Evolutionary conservation across 208 protist species (phyloP), one percentile per base, ranked within the genome.

Genomic region (Spongospora subterranea): DNA sequence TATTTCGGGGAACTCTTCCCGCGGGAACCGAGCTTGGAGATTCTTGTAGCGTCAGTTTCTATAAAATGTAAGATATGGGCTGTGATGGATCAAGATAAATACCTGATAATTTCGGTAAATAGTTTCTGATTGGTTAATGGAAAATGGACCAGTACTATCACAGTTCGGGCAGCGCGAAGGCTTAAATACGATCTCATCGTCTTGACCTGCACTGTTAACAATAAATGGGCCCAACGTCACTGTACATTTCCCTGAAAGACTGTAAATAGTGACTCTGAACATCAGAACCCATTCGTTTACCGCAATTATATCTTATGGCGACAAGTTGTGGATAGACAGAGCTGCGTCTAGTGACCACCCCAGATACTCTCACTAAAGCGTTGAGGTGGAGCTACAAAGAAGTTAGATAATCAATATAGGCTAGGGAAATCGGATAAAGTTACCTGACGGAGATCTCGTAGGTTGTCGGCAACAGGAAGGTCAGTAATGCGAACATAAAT

Each of bases 271-370:
- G 35, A 43, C n/a, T 35, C 35, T 39, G 17, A 43, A 35, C n/a
- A n/a, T 39, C 40, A n/a, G 71, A n/a, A 35, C 71, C 35, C 11
- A n/a, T 82, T 40, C 71, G 71, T 20, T 40, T 35, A 82, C 93
- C 93, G 94, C 98, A 99, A 93, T 99, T 96, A 93, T 97, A 99
- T 92, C 97, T 97, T 41, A 99, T 97, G 0, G 93, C 11, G 92
- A 98, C 96, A 93, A 99, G 96, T 93, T 99, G 98, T 45, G 98
- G 98, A 92, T 99, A 99, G 65, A 99, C 98, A 20, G 94, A 95
- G 0, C 98, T 99, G 64, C 98, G 96, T 20, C 98, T 94, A 32
- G 99, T 99, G 17, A 99, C 97, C 0, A 99, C 98, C 53, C 99
- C 99, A 82, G 96, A 94, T 43, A 99, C 97, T 41, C 97, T 96